Evolutionary conservation across 441 rosid species (phyloP).

Genomic region (Pelargonium myrrhifolium): DNA sequence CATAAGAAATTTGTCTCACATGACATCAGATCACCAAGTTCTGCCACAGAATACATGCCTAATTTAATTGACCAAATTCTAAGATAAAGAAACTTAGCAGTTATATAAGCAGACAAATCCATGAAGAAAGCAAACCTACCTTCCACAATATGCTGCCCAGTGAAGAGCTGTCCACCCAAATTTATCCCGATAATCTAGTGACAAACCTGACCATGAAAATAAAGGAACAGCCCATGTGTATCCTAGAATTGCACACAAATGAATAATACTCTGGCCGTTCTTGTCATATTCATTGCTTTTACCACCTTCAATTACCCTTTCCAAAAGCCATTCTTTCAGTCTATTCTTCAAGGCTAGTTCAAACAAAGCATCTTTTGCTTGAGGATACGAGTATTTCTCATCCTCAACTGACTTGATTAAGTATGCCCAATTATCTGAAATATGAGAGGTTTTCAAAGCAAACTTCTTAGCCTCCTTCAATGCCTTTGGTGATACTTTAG

Average conservation of each 20-base stretch:
- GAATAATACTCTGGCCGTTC: conserved; percentile 85
- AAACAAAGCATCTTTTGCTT: conserved; percentile 62
- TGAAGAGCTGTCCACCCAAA: conserved; percentile 98
- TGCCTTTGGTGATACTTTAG: conserved; percentile 43
- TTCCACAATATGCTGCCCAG: conserved; percentile 90
- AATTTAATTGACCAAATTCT: background rate
- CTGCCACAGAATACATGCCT: no score
- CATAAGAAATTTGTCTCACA: background rate
- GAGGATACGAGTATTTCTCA: conserved; percentile 37
- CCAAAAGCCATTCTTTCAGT: conserved; percentile 85
- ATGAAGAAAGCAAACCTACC: conserved; percentile 29
- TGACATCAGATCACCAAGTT: no score
- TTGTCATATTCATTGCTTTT: conserved; percentile 63
- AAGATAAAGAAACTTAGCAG: background rate
- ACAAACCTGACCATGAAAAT: conserved; percentile 66
- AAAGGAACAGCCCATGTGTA: conserved; percentile 79
- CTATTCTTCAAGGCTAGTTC: conserved; percentile 70
- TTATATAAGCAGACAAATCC: background rate
- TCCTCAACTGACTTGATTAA: conserved; percentile 57
- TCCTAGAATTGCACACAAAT: conserved; percentile 84
- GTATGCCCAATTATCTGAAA: conserved; percentile 54
- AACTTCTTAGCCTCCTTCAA: conserved; percentile 72
- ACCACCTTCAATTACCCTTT: conserved; percentile 59
- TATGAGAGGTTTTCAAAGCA: conserved; percentile 40
- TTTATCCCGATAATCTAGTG: conserved; percentile 84